Percentiles rank a stretch among this genome's conserved stretches.
Evolutionary conservation across 176 grass and related monocot species (phyloP).

Genomic region (Dendrocalamus sinicus): DNA sequence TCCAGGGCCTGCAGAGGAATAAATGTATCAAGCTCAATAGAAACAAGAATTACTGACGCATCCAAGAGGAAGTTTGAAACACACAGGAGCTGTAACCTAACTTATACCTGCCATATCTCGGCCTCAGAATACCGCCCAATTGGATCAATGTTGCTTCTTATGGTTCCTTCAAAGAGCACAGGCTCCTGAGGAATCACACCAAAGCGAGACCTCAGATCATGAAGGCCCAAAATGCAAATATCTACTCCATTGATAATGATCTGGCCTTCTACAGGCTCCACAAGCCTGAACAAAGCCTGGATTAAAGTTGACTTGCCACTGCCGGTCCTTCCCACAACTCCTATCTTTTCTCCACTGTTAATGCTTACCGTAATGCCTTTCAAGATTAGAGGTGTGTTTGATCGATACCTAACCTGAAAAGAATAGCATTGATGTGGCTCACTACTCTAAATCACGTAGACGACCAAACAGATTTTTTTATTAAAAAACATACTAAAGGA

Average conservation of each 20-base stretch:
- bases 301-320: constrained; percentile 88
- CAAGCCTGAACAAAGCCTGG: constrained; percentile 86
- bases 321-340: constrained; percentile 89
- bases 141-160: constrained; percentile 95
- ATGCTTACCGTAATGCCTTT: constrained; percentile 83
- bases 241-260: constrained; percentile 78
- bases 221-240: constrained; percentile 83
- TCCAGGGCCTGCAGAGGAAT: constrained; percentile 64
- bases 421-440: background rate
- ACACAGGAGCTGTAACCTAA: constrained; percentile 10
- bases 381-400: constrained; percentile 86
- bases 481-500: background rate
- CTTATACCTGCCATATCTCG: constrained; percentile 92
- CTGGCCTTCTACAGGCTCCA: constrained; percentile 75
- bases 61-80: constrained; percentile 8
- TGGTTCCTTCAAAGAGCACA: constrained; percentile 89
- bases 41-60: background rate
- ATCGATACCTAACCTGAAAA: constrained; percentile 80
- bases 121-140: constrained; percentile 74
- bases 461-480: background rate
- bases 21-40: background rate
- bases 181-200: constrained; percentile 97
- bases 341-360: constrained; percentile 76
- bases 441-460: background rate
- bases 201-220: constrained; percentile 88